Conservation (phyloP, 2,329 filamentous ascomycete species). For the Exophiala lecanii-corni region DNA sequence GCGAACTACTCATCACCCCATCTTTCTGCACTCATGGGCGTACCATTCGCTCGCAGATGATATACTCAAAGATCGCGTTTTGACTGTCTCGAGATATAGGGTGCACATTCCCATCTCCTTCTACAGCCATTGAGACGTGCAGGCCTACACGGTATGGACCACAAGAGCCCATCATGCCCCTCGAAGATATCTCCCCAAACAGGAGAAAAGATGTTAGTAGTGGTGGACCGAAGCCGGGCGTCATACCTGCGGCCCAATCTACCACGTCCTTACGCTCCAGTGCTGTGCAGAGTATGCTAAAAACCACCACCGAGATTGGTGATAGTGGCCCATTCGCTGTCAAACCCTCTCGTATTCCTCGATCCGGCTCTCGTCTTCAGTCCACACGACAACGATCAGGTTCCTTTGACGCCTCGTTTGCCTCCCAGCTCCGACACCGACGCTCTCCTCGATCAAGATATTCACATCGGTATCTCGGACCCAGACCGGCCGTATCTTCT, state of each 20-base stretch:
- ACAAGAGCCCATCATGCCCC: conserved; percentile 16
- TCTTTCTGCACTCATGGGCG: too few species aligned
- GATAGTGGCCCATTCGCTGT: conserved; percentile 60
- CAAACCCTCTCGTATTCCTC: conserved; percentile 36
- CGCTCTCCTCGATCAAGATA: conserved; percentile 9
- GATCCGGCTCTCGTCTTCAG: conserved; percentile 29
- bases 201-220: conserved; percentile 10
- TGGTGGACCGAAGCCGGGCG: conserved; percentile 8
- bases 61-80: too few species aligned
- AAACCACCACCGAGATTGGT: conserved; percentile 62
- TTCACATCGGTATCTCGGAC: conserved; percentile 15
- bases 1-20: too few species aligned
- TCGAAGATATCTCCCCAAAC: conserved; percentile 23
- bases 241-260: conserved; percentile 4
- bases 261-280: conserved; percentile 36
- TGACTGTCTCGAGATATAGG: too few species aligned
- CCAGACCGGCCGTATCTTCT: conserved; percentile 17
- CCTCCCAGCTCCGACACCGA: conserved; percentile 15
- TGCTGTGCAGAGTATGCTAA: conserved; percentile 60
- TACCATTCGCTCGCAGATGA: too few species aligned
- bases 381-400: conserved; percentile 17
- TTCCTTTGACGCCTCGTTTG: conserved; percentile 21
- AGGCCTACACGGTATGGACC: background rate
- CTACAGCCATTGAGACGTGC: too few species aligned
- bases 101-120: too few species aligned